Conservation (phyloP, 495 filamentous ascomycete genomes). For the Trichodelitschia bisporula region DNA sequence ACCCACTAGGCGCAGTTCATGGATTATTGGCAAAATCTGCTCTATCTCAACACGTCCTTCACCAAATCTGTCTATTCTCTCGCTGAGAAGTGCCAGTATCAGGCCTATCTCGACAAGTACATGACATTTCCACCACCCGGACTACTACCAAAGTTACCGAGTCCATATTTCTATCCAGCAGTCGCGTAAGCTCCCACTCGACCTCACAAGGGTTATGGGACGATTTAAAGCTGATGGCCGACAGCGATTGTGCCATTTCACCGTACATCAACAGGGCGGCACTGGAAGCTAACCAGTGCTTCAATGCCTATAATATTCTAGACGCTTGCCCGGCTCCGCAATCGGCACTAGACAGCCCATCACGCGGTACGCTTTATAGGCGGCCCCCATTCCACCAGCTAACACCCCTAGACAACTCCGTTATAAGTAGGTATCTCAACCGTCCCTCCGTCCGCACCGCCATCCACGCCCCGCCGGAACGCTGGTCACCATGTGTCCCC, state of each 20-base stretch:
- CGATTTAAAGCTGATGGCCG: too few relatives aligned
- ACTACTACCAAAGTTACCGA: conserved; percentile 23
- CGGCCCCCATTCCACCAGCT: too few relatives aligned
- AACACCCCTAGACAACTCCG: conserved; percentile 18
- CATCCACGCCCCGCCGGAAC: conserved; percentile 35
- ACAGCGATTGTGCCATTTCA: conserved; percentile 29
- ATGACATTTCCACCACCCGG: conserved; percentile 43
- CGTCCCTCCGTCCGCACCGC: conserved; percentile 46
- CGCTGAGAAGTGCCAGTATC: conserved; percentile 38
- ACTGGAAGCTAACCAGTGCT: conserved; percentile 46
- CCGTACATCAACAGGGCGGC: conserved; percentile 30
- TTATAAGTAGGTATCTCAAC: conserved; percentile 80
- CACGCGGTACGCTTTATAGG: too few relatives aligned
- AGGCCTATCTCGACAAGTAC: conserved; percentile 32
- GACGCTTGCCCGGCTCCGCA: conserved; percentile 52
- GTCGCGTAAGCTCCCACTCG: too few relatives aligned
- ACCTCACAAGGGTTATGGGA: too few relatives aligned
- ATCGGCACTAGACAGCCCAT: too few relatives aligned
- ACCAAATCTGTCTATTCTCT: conserved; percentile 30
- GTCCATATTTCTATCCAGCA: too few relatives aligned
- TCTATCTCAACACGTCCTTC: too few relatives aligned
- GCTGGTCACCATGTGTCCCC: too few relatives aligned
- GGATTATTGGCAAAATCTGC: too few relatives aligned
- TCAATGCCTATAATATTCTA: conserved; percentile 51
- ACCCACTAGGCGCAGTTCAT: too few relatives aligned